Evolutionary conservation across 2,329 filamentous ascomycete genomes (phyloP), one percentile per base, ranked within the genome.

Genomic region (Fusarium virguliforme): DNA sequence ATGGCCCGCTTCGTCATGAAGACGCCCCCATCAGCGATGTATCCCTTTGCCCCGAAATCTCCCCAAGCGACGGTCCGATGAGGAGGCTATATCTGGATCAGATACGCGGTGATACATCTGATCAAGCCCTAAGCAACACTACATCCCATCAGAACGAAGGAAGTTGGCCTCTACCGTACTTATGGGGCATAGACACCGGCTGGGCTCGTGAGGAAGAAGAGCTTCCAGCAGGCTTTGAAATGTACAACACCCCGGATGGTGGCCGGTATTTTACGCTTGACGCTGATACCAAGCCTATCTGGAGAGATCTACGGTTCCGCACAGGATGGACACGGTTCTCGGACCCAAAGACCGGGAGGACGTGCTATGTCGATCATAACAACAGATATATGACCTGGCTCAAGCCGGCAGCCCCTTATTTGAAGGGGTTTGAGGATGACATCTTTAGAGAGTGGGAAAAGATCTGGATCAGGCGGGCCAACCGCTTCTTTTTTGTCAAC

Each of bases 401-500:
- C 13, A 46, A 28, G 7, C 41, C 41, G 1, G 24, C 41, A 3
- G 4, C 13, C 0, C 41, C 41, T 3, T 46, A 46, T 9, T 13
- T 46, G 0, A 28, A 46, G 1, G 41, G 41, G 1, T 46, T 28
- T 4, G 41, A 46, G 6, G 12, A 46, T 4, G 24, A 28, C 7
- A 46, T 28, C 2, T 46, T 46, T 8, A 46, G 41, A 46, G 41
- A 46, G 13, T 46, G 41, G 24, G 41, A 46, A 28, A 46, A 26
- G 41, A n/a, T 28, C 6, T 46, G 41, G 41, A 46, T 46, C 13
- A 13, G 41, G 1, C 41, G 41, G 3, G 41, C 41, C 24, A 46
- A 46, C 24, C 41, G 41, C 41, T 46, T 28, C 41, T 46, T 46
- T 22, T 43, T 43, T 26, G 12, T 46, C 24, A 46, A 46, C 41